These are phyloP conservation scores for Senna siamea DNA, from an alignment of 306 rosid species.

Conservation along the genomic window DNA sequence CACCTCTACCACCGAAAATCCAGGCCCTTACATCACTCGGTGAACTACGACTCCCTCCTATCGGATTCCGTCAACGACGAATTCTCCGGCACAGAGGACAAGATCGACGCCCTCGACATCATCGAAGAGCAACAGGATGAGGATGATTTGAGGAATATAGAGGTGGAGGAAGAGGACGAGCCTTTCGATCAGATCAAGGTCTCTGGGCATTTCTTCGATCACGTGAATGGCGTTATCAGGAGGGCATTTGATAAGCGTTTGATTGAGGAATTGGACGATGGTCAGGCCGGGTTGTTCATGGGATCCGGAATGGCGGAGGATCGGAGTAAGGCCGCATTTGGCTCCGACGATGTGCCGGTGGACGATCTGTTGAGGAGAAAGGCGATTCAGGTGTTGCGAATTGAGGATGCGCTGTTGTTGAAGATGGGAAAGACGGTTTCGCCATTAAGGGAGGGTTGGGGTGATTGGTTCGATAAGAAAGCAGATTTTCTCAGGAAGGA, in stretches of 20 bases:
- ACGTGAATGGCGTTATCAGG: slow-evolving; percentile 66
- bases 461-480: slow-evolving; percentile 89
- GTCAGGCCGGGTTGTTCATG: slow-evolving; percentile 40
- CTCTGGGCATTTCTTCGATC: slow-evolving; percentile 71
- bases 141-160: slow-evolving; percentile 11
- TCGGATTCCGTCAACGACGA: slow-evolving; percentile 53
- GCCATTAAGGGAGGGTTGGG: slow-evolving; percentile 92
- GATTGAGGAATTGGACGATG: slow-evolving; percentile 57
- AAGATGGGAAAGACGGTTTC: slow-evolving; percentile 62
- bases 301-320: slow-evolving; percentile 43
- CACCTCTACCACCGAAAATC: slow-evolving; percentile 5
- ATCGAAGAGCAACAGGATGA: slow-evolving; percentile 45
- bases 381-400: slow-evolving; percentile 49
- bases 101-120: slow-evolving; percentile 75
- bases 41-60: slow-evolving; percentile 54
- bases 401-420: slow-evolving; percentile 86
- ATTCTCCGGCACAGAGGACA: slow-evolving; percentile 55
- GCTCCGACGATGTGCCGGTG: slow-evolving; percentile 82
- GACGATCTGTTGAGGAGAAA: slow-evolving; percentile 68
- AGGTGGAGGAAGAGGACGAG: slow-evolving; percentile 63
- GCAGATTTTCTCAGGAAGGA: slow-evolving; percentile 80
- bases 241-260: slow-evolving; percentile 52
- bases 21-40: slow-evolving; percentile 13
- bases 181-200: slow-evolving; percentile 45
- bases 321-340: slow-evolving; percentile 57